Evolutionary conservation across 352 stramenopile species (phyloP), one percentile per base, ranked within the genome.

Genomic region (Phytophthora constricta): DNA sequence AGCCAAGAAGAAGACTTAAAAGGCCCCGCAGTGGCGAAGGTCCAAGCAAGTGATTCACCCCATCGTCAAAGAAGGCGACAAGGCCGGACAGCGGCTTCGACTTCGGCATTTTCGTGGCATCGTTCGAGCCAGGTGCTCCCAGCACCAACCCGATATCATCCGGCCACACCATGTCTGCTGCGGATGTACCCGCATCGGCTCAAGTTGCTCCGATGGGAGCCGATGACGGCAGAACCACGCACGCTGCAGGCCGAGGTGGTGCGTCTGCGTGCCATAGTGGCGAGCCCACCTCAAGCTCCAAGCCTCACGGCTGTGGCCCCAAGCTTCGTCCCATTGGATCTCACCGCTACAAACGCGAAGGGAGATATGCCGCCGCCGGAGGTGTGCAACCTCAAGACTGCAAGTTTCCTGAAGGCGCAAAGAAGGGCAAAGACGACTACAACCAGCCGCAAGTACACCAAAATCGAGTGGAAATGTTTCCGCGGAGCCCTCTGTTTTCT

Each of bases 391-490:
- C 31, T 61, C 8, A 51, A 41, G 13, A 51, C n/a, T 7, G n/a
- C 28, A 8, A 68, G 50, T 17, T 61, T 58, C 23, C 28, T 5
- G 39, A 69, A 42, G 19, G 23, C 31, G 2, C 27, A 8, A 56
- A 56, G 42, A 54, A 43, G 41, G 26, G n/a, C 26, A 59, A 62
- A 26, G 51, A 52, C 43, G 52, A 68, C 31, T 58, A 62, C 51
- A n/a, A 54, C 14, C 51, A 31, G 16, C 51, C 41, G 0, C 57
- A 63, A 39, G 45, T 31, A 2, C 43, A 67, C 26, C 13, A 13
- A 19, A 45, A 20, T 20, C 37, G 37, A 45, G 37, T 13, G 37
- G 37, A 19, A 45, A 45, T n/a, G 5, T 45, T 45, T 11, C 37
- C 4, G 5, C 9, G 16, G 8, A 19, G 37, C 37, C 8, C 10